Conservation (phyloP, 2,329 filamentous ascomycete species). For the Cercospora sojina region DNA sequence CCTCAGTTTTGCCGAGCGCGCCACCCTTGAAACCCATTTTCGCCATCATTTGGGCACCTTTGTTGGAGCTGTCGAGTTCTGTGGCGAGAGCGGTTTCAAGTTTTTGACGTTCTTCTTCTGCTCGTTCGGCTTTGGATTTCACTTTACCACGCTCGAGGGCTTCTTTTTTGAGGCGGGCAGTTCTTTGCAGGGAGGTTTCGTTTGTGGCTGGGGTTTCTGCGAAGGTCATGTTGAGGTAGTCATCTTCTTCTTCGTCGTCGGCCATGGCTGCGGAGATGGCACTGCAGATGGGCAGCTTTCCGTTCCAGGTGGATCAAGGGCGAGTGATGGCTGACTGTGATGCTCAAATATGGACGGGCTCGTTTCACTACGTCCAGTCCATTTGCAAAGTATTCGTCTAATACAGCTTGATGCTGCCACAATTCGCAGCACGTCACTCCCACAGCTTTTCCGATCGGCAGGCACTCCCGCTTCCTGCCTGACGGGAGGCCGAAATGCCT, state of each 20-base stretch:
- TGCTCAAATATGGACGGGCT: no score
- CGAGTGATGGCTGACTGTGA: neutral
- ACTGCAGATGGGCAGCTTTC: neutral
- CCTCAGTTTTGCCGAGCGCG: constrained; percentile 64
- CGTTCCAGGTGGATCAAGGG: no score
- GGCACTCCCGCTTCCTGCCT: neutral
- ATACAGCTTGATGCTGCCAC: neutral
- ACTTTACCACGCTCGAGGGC: constrained; percentile 61
- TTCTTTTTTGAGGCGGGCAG: constrained; percentile 54
- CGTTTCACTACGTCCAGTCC: no score
- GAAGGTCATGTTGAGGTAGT: constrained; percentile 97
- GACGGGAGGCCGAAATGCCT: neutral
- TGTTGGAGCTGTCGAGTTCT: constrained; percentile 69
- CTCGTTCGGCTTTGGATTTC: constrained; percentile 80
- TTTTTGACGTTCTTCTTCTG: constrained; percentile 67
- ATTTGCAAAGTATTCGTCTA: no score
- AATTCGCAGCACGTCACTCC: neutral
- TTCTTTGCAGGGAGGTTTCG: constrained; percentile 64
- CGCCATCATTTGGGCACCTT: constrained; percentile 94
- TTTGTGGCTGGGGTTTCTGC: constrained; percentile 56
- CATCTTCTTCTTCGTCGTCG: constrained; percentile 70
- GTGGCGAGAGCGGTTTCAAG: constrained; percentile 76
- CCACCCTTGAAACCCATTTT: constrained; percentile 86
- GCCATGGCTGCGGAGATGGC: constrained; percentile 10
- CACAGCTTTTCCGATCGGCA: neutral